A percentile compares a stretch with the other conserved stretches of the same genome.
Evolutionary conservation across 805 yeast species (phyloP).

Genomic region (Candida corydali): DNA sequence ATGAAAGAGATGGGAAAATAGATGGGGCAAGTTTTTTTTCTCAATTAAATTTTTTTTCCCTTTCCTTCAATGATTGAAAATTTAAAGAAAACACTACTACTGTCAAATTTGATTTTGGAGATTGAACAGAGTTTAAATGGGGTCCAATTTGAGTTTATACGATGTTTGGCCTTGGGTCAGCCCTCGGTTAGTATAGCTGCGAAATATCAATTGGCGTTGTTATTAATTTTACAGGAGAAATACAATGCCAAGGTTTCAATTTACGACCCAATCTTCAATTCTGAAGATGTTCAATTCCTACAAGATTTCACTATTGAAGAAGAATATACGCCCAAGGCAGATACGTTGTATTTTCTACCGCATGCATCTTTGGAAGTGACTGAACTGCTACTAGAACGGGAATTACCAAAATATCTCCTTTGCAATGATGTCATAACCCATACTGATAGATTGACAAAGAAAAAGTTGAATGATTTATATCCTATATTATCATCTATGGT

Average conservation of each 20-base stretch:
- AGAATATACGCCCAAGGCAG: conserved; percentile 9
- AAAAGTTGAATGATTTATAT: conserved; percentile 39
- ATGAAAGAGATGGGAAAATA: not conserved
- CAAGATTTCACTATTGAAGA: conserved; percentile 15
- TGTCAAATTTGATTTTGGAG: not conserved
- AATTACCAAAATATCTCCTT: conserved; percentile 37
- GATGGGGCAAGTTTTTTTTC: conserved; percentile 1
- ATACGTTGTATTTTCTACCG: conserved; percentile 56
- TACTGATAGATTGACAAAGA: conserved; percentile 47
- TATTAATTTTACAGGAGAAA: conserved; percentile 36
- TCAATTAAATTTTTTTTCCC: no score
- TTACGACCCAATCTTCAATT: conserved; percentile 63
- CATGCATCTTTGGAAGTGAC: conserved; percentile 67
- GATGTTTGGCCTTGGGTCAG: conserved; percentile 73
- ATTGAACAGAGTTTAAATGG: not conserved
- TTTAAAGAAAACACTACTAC: not conserved
- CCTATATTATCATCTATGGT: conserved; percentile 41
- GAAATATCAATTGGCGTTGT: conserved; percentile 60
- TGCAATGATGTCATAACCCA: conserved; percentile 53
- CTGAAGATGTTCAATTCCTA: conserved; percentile 36
- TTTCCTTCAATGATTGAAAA: conserved; percentile 2
- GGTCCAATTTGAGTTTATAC: conserved; percentile 22
- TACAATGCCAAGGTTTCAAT: conserved; percentile 33
- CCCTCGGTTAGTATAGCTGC: conserved; percentile 59
- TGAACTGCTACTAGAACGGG: conserved; percentile 29